Evolutionary conservation across 2,329 filamentous ascomycete genomes (phyloP).

Genomic region (Talaromyces sp.): DNA sequence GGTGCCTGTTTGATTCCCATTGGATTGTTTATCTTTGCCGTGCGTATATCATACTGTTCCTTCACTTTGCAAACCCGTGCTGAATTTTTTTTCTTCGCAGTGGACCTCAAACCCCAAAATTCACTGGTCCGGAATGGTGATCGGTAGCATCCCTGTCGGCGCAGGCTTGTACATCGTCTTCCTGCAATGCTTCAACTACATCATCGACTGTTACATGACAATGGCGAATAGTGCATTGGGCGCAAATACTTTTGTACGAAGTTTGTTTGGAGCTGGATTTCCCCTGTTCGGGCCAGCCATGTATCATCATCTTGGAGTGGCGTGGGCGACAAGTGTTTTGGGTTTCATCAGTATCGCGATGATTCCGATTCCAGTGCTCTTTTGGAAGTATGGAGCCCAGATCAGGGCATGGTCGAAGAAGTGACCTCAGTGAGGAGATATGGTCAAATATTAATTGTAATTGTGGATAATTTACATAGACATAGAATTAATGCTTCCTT

Average conservation of each 20-base stretch:
- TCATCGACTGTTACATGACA: conserved; percentile 74
- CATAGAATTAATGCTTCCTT: background rate
- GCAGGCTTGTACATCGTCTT: conserved; percentile 73
- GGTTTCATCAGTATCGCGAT: background rate
- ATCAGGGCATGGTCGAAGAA: conserved; percentile 1
- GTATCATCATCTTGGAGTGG: background rate
- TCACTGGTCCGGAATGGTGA: conserved; percentile 74
- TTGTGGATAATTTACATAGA: background rate
- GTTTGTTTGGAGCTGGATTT: conserved; percentile 63
- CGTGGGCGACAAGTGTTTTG: conserved; percentile 1
- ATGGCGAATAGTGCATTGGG: conserved; percentile 78
- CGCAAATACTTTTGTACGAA: conserved; percentile 72
- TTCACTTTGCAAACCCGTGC: background rate
- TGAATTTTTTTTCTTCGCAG: conserved; percentile 63
- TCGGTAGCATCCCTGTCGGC: conserved; percentile 76
- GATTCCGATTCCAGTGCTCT: background rate
- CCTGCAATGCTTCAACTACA: conserved; percentile 77
- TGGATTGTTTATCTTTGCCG: background rate
- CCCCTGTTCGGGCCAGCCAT: background rate
- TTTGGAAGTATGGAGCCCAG: background rate
- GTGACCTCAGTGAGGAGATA: background rate
- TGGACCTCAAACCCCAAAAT: conserved; percentile 84
- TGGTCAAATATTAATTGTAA: background rate
- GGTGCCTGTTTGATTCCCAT: background rate
- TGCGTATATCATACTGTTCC: background rate